Evolutionary conservation across 2,329 filamentous ascomycete species (phyloP), one percentile per base, ranked within the genome.

Genomic region (Berkeleyomyces rouxiae): DNA sequence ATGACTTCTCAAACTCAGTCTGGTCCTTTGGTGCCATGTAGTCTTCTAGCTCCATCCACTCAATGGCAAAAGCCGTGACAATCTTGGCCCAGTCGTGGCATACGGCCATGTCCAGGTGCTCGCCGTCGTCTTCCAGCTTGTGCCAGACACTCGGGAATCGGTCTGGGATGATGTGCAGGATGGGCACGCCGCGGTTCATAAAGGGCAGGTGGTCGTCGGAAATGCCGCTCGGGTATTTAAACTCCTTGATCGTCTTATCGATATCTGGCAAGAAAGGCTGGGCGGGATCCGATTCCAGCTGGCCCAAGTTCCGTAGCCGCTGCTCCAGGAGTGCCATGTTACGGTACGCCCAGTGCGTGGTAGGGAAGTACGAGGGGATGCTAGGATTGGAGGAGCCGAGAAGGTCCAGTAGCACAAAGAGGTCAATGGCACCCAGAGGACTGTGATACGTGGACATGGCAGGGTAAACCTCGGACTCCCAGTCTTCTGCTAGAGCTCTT

Each of bases 191-290:
- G 43, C 89, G 82, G 43, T 76, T 76, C 79, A 97, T 83, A 69
- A 99, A 99, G 0, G 93, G 93, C 4, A 96, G 72, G 71, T 99
- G 93, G 70, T 99, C 93, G 70, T 99, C 93, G 66, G 84, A 79
- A 7, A 96, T 82, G 61, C 70, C 71, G 49, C 66, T 73, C 68
- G 85, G 76, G 44, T 67, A 69, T 55, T 61, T 72, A 68, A 88
- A 79, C 42, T 75, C 72, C 58, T 76, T 70, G 1, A 72, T 66
- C 33, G 70, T 71, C 71, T 85, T 88, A 23, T 77, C 74, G 1
- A 75, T 70, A 49, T 95, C 86, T 5, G 79, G 75, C 3, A 96
- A 75, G 70, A 95, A 96, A 0, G 73, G 71, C 1, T 57, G 51
- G 1, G 39, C 61, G 0, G 80, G 70, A 64, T 74, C 72, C 43